A percentile compares a stretch with the other conserved stretches of the same genome.
phyloP scores from a whole-genome alignment of 2,329 filamentous ascomycete genomes.

The Microdochium paspali region DNA sequence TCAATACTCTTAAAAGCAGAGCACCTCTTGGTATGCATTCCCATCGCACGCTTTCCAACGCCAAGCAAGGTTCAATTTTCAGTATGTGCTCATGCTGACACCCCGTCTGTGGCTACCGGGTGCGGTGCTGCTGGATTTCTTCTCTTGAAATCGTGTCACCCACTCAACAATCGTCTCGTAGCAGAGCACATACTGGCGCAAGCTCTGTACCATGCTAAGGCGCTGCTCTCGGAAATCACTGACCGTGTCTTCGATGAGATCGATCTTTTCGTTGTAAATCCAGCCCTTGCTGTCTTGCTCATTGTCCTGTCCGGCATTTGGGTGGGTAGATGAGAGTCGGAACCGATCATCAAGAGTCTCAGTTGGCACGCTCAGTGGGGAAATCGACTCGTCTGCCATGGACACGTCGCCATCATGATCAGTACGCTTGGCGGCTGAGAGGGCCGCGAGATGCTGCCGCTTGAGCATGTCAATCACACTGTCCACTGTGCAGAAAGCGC shows the following conservation, averaged over 20 bases:
- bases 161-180: constrained; percentile 94
- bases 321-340: neutral
- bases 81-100: neutral
- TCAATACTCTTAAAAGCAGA: too few relatives aligned
- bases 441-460: constrained; percentile 50
- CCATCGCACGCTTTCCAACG: too few relatives aligned
- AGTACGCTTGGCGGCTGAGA: constrained; percentile 10
- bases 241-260: constrained; percentile 79
- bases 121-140: constrained; percentile 2
- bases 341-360: constrained; percentile 11
- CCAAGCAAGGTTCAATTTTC: neutral
- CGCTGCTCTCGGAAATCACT: constrained; percentile 84
- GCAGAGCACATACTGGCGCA: constrained; percentile 89
- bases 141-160: constrained; percentile 46
- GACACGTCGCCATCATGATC: constrained; percentile 35
- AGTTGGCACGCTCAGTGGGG: constrained; percentile 15
- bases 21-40: too few relatives aligned
- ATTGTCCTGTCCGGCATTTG: constrained; percentile 4
- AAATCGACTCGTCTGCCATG: constrained; percentile 27
- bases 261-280: constrained; percentile 60
- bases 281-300: constrained; percentile 42
- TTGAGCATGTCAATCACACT: constrained; percentile 95
- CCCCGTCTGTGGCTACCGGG: neutral
- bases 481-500: constrained; percentile 94
- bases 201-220: constrained; percentile 92